Evolutionary conservation across 75 land plant genomes (phyloP), one percentile per base, ranked within the genome.

Genomic region (Picea glauca): DNA sequence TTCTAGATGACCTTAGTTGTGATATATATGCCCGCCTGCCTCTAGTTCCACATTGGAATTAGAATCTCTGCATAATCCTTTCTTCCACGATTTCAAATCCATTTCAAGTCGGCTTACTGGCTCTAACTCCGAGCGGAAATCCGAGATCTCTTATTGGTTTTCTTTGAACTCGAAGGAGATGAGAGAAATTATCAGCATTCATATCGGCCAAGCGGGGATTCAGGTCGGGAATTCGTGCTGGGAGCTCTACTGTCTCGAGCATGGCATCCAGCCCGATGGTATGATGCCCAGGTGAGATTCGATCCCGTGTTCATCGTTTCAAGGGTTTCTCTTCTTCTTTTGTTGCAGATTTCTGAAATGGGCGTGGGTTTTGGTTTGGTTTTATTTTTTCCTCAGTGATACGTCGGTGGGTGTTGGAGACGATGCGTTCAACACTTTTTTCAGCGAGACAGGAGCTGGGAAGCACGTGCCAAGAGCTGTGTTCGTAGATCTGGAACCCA

Each of bases 151-250:
- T 11, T 50, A 50, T 50, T 50, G 56, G 56, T 50, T 50, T 50
- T 9, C 1, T 50, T 50, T 50, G 56, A 50, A 50, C 11, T 50
- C 56, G 56, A 50, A 50, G 58, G 77, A 84, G 46, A 91, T 91
- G 93, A 91, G 93, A 78, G 93, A 91, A 65, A 84, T 87, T 33
- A 91, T 91, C 72, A 89, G 89, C 82, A 84, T 91, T 13, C 93
- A 90, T 74, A 90, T 90, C 6, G 92, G 92, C 0, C 92, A 90
- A 65, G 92, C 92, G 9, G 91, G 92, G 3, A 85, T 91, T 78
- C 93, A 89, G 81, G 89, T 91, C 17, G 93, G 93, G 5, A 91
- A 91, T 66, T 80, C 93, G 13, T 91, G 93, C 82, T 91, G 93
- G 93, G 93, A 91, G 81, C 89, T 91, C 50, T 86, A 84, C 72